These are phyloP conservation scores for Tephrocybe sp. DNA, from an alignment of 768 basidiomycete species.

Conservation along the genomic window DNA sequence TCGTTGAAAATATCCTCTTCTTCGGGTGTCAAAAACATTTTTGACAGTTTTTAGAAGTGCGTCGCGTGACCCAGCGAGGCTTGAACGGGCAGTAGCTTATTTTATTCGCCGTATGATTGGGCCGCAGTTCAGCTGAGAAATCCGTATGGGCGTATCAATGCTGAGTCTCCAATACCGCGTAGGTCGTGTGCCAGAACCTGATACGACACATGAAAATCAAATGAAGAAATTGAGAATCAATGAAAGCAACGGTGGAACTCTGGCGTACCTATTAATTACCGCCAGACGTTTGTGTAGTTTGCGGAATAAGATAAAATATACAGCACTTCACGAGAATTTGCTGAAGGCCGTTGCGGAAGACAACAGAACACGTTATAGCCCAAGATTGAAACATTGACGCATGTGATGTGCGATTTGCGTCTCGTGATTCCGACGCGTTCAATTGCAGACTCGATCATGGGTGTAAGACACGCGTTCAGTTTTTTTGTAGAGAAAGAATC, in stretches of 20 bases:
- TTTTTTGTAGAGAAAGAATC: not conserved
- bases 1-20: not conserved
- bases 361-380: too few species aligned
- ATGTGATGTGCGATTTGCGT: slow-evolving; percentile 10
- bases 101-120: slow-evolving; percentile 1
- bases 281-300: not conserved
- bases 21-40: slow-evolving; percentile 4
- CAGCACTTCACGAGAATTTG: not conserved
- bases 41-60: not conserved
- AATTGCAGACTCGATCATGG: too few species aligned
- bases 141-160: not conserved
- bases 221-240: not conserved
- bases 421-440: slow-evolving; percentile 2
- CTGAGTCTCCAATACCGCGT: not conserved
- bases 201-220: not conserved
- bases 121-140: not conserved
- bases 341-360: slow-evolving; percentile 4
- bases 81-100: not conserved
- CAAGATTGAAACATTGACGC: slow-evolving; percentile 10
- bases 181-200: not conserved
- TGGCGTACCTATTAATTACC: slow-evolving; percentile 7
- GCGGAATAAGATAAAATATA: not conserved
- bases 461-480: not conserved
- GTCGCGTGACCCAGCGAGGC: slow-evolving; percentile 11
- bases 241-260: not conserved